Evolutionary conservation across 2,329 filamentous ascomycete genomes (phyloP).

Genomic region (Venturia effusa): DNA sequence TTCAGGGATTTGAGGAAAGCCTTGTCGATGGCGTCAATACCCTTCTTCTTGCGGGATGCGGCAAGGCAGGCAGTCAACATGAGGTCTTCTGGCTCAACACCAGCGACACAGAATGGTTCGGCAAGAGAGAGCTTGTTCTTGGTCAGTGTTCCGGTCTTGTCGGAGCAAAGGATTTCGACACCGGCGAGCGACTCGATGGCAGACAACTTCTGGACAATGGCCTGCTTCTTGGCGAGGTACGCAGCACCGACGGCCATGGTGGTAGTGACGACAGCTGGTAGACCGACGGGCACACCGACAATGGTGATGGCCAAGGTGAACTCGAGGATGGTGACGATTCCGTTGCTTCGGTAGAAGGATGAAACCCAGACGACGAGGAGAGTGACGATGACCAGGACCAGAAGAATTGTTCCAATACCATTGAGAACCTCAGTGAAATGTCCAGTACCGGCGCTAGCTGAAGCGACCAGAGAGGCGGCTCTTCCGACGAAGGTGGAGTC

Average conservation of each 20-base stretch:
- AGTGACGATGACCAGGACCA: conserved; percentile 71
- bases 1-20: conserved; percentile 80
- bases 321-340: conserved; percentile 66
- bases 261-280: conserved; percentile 80
- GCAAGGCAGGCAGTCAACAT: conserved; percentile 88
- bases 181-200: conserved; percentile 87
- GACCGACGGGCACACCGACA: conserved; percentile 85
- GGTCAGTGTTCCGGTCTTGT: conserved; percentile 88
- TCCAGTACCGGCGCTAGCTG: conserved; percentile 61
- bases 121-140: conserved; percentile 88
- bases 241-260: conserved; percentile 91
- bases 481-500: conserved; percentile 87
- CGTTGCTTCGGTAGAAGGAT: conserved; percentile 78
- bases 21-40: conserved; percentile 91
- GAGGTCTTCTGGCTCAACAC: conserved; percentile 75
- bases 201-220: conserved; percentile 85
- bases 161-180: conserved; percentile 87
- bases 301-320: conserved; percentile 86
- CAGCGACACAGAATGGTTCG: conserved; percentile 72
- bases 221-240: conserved; percentile 85
- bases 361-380: conserved; percentile 76
- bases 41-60: conserved; percentile 89
- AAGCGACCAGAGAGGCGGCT: conserved; percentile 74
- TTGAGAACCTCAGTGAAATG: conserved; percentile 90
- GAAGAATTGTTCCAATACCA: conserved; percentile 69